A percentile compares a stretch with the other conserved stretches of the same genome.
These are phyloP conservation scores for Leptodermis oblonga DNA, from an alignment of 257 asterid genomes.

Conservation along the genomic window DNA sequence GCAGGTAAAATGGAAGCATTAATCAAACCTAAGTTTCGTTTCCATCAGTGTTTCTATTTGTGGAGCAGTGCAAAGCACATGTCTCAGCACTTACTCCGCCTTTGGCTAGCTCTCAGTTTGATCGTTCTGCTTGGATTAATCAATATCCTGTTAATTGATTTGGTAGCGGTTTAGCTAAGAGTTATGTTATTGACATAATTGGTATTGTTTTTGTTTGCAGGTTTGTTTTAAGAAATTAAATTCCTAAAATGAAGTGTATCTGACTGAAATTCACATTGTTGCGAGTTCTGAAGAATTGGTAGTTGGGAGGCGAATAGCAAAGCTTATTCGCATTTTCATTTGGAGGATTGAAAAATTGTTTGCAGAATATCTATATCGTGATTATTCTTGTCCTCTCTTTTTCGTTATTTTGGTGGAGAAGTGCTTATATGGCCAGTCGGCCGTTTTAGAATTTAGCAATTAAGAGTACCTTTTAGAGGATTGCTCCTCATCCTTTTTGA, in stretches of 20 bases:
- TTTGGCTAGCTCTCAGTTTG: not conserved
- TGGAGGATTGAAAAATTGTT: not conserved
- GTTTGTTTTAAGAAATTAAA: not conserved
- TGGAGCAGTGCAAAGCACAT: not conserved
- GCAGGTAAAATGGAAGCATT: slow-evolving; percentile 44
- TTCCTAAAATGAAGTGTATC: not conserved
- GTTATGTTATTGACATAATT: not conserved
- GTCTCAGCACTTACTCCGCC: not conserved
- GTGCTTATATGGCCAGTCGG: not conserved
- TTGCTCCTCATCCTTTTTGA: not conserved
- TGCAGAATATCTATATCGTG: not conserved
- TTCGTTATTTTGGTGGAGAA: not conserved
- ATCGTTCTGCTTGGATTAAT: too few relatives aligned
- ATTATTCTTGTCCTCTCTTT: not conserved
- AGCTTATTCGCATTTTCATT: not conserved
- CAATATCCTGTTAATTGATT: not conserved
- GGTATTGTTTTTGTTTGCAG: not conserved
- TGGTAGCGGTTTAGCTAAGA: not conserved
- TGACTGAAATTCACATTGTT: not conserved
- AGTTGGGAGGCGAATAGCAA: not conserved
- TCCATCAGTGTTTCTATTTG: not conserved
- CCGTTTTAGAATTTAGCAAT: not conserved
- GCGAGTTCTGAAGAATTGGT: not conserved
- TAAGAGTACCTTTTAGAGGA: not conserved
- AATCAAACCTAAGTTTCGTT: not conserved